phyloP scores from a whole-genome alignment of 73 alveolate genomes.

The Paramecium primaurelia region DNA sequence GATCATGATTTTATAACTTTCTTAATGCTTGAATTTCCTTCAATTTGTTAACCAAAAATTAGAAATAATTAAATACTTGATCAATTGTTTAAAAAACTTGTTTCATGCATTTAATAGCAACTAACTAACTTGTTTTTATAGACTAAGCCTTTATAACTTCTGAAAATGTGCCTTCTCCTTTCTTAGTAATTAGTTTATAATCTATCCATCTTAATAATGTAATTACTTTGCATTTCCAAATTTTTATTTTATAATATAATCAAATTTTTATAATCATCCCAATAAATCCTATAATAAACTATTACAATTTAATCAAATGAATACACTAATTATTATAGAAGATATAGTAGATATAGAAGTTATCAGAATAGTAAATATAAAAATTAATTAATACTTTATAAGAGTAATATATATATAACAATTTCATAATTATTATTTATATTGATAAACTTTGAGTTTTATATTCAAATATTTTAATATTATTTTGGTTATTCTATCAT shows the following conservation, averaged over 20 bases:
- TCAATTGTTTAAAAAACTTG: slow-evolving; percentile 81
- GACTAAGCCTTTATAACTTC: slow-evolving; percentile 98
- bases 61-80: slow-evolving; percentile 66
- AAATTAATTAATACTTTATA: too few relatives aligned
- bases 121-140: slow-evolving; percentile 84
- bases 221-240: neutral
- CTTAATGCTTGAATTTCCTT: slow-evolving; percentile 88
- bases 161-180: slow-evolving; percentile 98
- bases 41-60: slow-evolving; percentile 64
- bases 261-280: neutral
- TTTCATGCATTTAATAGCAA: slow-evolving; percentile 96
- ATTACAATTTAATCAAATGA: neutral
- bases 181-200: slow-evolving; percentile 73
- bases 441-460: too few relatives aligned
- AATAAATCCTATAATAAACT: neutral
- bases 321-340: too few relatives aligned
- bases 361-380: too few relatives aligned
- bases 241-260: neutral
- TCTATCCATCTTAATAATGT: slow-evolving; percentile 20
- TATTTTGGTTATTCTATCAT: neutral
- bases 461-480: too few relatives aligned
- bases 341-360: too few relatives aligned
- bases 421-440: too few relatives aligned
- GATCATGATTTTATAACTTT: slow-evolving; percentile 94
- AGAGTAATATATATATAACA: too few relatives aligned